These are phyloP conservation scores for Tieghemostelium lacteum DNA, from an alignment of 78 protist genomes.

Conservation along the genomic window DNA sequence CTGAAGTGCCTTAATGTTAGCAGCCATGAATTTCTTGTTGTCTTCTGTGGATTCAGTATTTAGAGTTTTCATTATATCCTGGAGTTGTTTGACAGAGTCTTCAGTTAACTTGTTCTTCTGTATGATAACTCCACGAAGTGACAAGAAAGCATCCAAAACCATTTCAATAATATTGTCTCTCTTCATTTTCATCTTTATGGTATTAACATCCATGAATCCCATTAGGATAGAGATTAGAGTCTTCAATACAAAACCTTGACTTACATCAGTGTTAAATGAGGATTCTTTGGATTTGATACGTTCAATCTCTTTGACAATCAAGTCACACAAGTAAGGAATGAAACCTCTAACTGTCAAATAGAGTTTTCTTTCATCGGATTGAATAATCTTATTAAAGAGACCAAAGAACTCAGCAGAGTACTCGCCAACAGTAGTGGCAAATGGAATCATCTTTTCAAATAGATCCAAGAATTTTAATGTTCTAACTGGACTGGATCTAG, in stretches of 20 bases:
- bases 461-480: conserved; percentile 69
- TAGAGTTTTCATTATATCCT: conserved; percentile 39
- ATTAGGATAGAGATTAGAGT: conserved; percentile 39
- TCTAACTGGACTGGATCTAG: conserved; percentile 16
- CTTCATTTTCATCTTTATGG: conserved; percentile 41
- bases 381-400: conserved; percentile 8
- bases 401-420: conserved; percentile 51
- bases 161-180: conserved; percentile 32
- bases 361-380: conserved; percentile 33
- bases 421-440: conserved; percentile 46
- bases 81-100: conserved; percentile 62
- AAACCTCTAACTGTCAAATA: conserved; percentile 63
- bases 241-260: conserved; percentile 77
- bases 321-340: conserved; percentile 54
- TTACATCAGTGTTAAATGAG: conserved; percentile 57
- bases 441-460: conserved; percentile 51
- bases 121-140: conserved; percentile 85
- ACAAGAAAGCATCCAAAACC: conserved; percentile 77
- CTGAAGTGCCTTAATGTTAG: conserved; percentile 71
- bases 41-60: conserved; percentile 50
- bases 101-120: conserved; percentile 89
- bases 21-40: conserved; percentile 67
- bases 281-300: conserved; percentile 55
- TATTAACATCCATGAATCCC: conserved; percentile 55
- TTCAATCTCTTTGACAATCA: conserved; percentile 36